Conservation (phyloP, 2,329 filamentous ascomycete species). For the Lecanosticta acicola region DNA sequence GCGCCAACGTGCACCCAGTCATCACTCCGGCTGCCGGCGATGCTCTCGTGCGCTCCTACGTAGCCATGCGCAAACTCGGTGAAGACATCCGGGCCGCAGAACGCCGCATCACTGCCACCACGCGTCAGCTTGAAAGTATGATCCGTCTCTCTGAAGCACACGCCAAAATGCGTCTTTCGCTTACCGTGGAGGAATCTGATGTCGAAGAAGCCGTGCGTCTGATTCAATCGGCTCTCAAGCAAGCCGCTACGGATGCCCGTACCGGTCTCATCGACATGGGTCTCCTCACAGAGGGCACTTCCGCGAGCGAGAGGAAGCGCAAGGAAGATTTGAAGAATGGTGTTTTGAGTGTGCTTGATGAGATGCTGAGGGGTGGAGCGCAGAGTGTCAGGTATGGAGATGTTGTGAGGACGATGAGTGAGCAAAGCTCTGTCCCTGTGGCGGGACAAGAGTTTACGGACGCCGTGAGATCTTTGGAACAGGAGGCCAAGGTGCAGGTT, state of each 20-base stretch:
- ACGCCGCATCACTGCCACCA: conserved; percentile 95
- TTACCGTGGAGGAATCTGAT: conserved; percentile 70
- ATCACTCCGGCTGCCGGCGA: conserved; percentile 75
- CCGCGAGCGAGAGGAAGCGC: conserved; percentile 74
- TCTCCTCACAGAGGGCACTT: conserved; percentile 88
- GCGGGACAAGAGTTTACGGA: conserved; percentile 79
- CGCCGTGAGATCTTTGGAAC: conserved; percentile 71
- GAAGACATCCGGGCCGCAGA: conserved; percentile 67
- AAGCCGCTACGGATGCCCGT: conserved; percentile 87
- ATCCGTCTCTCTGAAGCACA: conserved; percentile 94
- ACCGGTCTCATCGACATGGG: conserved; percentile 96
- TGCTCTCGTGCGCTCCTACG: conserved; percentile 80
- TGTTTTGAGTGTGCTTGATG: conserved; percentile 69
- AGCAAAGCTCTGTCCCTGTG: conserved; percentile 62
- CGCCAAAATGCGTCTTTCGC: conserved; percentile 88
- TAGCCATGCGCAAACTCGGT: conserved; percentile 90
- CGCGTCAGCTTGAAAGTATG: conserved; percentile 95
- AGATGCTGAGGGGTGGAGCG: conserved; percentile 60
- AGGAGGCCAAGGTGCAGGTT: conserved; percentile 75
- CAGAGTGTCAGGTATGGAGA: conserved; percentile 72
- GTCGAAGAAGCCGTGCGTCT: conserved; percentile 86
- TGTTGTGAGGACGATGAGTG: conserved; percentile 64
- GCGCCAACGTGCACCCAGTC: conserved; percentile 73
- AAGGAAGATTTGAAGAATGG: conserved; percentile 80
- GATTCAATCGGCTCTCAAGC: conserved; percentile 91